Percentiles rank a stretch among this genome's conserved stretches.
Conservation (phyloP, 306 rosid genomes). For the Mucuna pruriens region DNA sequence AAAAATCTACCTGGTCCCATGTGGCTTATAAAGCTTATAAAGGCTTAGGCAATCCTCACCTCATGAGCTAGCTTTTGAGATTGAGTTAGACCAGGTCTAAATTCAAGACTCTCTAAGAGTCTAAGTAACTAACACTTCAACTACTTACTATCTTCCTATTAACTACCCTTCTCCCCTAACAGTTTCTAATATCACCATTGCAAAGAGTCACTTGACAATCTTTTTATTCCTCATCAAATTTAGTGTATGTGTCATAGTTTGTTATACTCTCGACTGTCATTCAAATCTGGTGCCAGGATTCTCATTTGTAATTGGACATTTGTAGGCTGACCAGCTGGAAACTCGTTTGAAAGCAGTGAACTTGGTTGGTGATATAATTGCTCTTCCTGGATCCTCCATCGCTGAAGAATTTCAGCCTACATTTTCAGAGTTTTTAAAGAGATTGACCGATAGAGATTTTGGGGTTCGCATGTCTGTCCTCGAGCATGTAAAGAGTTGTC, state of each 20-base stretch:
- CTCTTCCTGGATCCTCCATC: constrained; percentile 70
- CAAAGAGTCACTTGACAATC: constrained; percentile 10
- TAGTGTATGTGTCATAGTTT: constrained; percentile 7
- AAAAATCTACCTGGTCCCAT: not conserved
- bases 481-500: constrained; percentile 73
- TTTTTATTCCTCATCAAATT: constrained; percentile 8
- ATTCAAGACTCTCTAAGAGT: not conserved
- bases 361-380: constrained; percentile 83
- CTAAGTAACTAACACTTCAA: not conserved
- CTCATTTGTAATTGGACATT: constrained; percentile 45
- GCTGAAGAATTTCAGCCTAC: constrained; percentile 82
- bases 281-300: constrained; percentile 34
- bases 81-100: not conserved
- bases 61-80: not conserved
- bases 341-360: constrained; percentile 89
- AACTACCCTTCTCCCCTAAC: not conserved
- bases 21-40: not conserved
- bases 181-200: constrained; percentile 18
- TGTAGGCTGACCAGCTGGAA: constrained; percentile 92
- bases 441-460: constrained; percentile 78
- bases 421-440: constrained; percentile 87
- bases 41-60: not conserved
- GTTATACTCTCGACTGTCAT: not conserved
- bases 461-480: constrained; percentile 84
- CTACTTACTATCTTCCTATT: not conserved